These are phyloP conservation scores for Venturia nashicola DNA, from an alignment of 2,329 filamentous ascomycete species.

Conservation along the genomic window DNA sequence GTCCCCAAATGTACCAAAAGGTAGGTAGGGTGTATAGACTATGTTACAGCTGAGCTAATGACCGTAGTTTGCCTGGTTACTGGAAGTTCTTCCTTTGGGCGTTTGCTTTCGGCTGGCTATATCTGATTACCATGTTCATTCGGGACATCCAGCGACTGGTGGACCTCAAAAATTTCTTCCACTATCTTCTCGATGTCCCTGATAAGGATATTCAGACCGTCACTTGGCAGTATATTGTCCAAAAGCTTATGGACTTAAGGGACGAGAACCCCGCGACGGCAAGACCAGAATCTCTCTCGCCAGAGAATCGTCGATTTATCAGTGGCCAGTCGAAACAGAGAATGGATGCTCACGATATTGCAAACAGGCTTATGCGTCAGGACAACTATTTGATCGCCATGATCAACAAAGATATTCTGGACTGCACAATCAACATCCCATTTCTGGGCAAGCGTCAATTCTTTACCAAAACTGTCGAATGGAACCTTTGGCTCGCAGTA, in stretches of 20 bases:
- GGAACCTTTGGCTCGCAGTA: constrained; percentile 82
- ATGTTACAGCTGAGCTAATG: not conserved
- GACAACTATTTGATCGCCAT: constrained; percentile 96
- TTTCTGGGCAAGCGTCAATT: constrained; percentile 68
- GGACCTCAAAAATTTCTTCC: constrained; percentile 76
- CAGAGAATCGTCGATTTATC: constrained; percentile 48
- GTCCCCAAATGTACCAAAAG: constrained; percentile 60
- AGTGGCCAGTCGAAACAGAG: constrained; percentile 85
- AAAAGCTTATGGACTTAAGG: constrained; percentile 68
- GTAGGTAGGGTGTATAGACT: constrained; percentile 14
- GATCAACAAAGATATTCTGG: constrained; percentile 91
- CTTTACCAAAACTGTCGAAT: constrained; percentile 81
- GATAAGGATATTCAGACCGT: constrained; percentile 85
- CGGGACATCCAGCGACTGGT: constrained; percentile 61
- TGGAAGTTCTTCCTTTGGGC: constrained; percentile 75
- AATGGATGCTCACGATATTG: constrained; percentile 92
- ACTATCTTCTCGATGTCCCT: constrained; percentile 69
- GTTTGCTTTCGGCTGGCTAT: constrained; percentile 75
- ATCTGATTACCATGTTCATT: constrained; percentile 62
- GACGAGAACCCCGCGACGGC: constrained; percentile 83
- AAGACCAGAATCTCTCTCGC: constrained; percentile 37
- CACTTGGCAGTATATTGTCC: constrained; percentile 85
- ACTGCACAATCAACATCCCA: constrained; percentile 75
- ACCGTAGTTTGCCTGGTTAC: constrained; percentile 52
- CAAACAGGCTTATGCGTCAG: constrained; percentile 88